Evolutionary conservation across 371 early-diverging fungal genomes (phyloP).

Genomic region (Capillidium rhysosporum): DNA sequence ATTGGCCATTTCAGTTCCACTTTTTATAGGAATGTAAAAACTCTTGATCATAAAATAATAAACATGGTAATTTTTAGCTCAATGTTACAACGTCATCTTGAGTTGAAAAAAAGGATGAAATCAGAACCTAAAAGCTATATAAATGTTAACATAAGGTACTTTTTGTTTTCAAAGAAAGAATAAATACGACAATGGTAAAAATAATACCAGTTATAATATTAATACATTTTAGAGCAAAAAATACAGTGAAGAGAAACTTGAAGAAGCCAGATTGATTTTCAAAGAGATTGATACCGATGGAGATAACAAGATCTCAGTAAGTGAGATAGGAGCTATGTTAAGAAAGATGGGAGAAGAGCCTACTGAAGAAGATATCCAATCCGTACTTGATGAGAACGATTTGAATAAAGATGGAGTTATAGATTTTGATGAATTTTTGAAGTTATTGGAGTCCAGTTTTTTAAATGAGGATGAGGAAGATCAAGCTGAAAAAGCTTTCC

Average conservation of each 20-base stretch:
- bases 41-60: too few species aligned
- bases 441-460: not conserved
- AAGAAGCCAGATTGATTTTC: slow-evolving; percentile 1
- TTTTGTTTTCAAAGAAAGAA: too few species aligned
- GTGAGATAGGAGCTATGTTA: not conserved
- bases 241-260: not conserved
- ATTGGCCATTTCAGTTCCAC: too few species aligned
- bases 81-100: too few species aligned
- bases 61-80: too few species aligned
- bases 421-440: slow-evolving; percentile 3
- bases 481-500: not conserved
- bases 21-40: too few species aligned
- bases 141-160: too few species aligned
- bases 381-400: slow-evolving; percentile 1
- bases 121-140: too few species aligned
- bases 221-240: too few species aligned
- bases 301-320: not conserved
- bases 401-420: slow-evolving; percentile 1
- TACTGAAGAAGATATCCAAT: not conserved
- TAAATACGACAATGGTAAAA: too few species aligned
- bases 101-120: too few species aligned
- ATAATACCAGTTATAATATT: too few species aligned
- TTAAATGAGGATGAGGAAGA: not conserved
- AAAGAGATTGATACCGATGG: not conserved
- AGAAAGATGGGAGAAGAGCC: not conserved